phyloP scores from a whole-genome alignment of 257 asterid genomes.

The Ophiorrhiza pumila region DNA sequence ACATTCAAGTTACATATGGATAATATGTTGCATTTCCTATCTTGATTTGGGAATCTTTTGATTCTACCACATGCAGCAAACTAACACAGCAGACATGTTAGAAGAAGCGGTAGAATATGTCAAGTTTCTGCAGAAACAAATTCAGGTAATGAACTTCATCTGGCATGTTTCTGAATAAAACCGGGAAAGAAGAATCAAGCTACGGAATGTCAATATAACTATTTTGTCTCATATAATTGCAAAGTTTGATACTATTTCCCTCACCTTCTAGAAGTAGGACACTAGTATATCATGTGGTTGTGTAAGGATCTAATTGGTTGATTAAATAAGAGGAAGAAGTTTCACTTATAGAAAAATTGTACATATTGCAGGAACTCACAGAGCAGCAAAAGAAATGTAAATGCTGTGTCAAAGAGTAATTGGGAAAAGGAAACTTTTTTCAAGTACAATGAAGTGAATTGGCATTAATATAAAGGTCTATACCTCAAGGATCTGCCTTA shows the following conservation, averaged over 20 bases:
- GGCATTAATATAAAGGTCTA: background rate
- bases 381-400: slow-evolving; percentile 87
- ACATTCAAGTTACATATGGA: background rate
- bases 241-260: background rate
- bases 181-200: background rate
- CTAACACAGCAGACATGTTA: slow-evolving; percentile 97
- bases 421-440: slow-evolving; percentile 16
- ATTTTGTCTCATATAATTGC: background rate
- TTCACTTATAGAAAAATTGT: slow-evolving; percentile 9
- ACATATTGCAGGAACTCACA: slow-evolving; percentile 61
- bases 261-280: background rate
- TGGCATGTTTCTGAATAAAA: background rate
- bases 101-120: slow-evolving; percentile 93
- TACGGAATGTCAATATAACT: slow-evolving; percentile 4
- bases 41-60: slow-evolving; percentile 10
- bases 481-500: slow-evolving; percentile 19
- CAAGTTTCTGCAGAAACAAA: slow-evolving; percentile 73
- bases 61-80: slow-evolving; percentile 60
- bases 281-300: background rate
- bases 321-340: slow-evolving; percentile 1
- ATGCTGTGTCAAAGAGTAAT: slow-evolving; percentile 50
- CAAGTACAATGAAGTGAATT: slow-evolving; percentile 19
- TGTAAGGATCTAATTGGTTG: background rate
- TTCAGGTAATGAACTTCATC: slow-evolving; percentile 51
- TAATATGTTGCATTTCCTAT: slow-evolving; percentile 5